Conservation (phyloP, 2,329 filamentous ascomycete genomes). For the Zymoseptoria passerinii region DNA sequence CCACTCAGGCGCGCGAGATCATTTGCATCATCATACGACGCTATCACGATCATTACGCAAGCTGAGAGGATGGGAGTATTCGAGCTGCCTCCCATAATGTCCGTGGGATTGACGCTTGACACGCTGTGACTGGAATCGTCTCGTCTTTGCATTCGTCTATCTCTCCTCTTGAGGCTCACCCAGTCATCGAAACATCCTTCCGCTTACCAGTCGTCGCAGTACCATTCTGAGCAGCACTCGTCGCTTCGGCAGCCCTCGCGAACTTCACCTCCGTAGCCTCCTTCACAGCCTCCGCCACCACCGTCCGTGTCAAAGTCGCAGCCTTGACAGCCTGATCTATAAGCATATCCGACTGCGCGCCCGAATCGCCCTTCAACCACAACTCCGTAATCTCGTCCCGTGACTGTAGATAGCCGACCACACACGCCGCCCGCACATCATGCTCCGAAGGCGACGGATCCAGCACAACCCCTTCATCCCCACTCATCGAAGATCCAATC, state of each 20-base stretch:
- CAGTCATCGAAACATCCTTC: conserved; percentile 26
- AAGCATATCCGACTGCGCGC: conserved; percentile 43
- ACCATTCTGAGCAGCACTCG: conserved; percentile 1
- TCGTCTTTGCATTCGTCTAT: too few species aligned
- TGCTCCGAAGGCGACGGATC: conserved; percentile 75
- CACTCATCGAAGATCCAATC: conserved; percentile 37
- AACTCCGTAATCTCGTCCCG: conserved; percentile 89
- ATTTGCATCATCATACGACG: neutral
- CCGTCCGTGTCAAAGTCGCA: conserved; percentile 50
- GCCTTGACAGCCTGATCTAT: conserved; percentile 58
- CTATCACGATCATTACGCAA: neutral
- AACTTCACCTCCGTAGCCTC: conserved; percentile 43
- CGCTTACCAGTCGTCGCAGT: conserved; percentile 6
- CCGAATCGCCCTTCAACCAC: conserved; percentile 75
- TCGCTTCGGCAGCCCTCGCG: conserved; percentile 5
- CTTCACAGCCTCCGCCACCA: conserved; percentile 53
- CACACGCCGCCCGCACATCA: conserved; percentile 71
- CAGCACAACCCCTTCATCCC: conserved; percentile 48
- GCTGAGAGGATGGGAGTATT: too few species aligned
- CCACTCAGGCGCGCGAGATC: neutral
- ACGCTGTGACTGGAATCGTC: too few species aligned
- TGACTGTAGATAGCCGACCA: conserved; percentile 78
- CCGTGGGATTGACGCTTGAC: too few species aligned
- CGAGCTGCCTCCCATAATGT: too few species aligned
- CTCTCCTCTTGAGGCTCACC: conserved; percentile 12